These are phyloP conservation scores for Alternaria triticina DNA, from an alignment of 2,329 filamentous ascomycete genomes.

Conservation along the genomic window DNA sequence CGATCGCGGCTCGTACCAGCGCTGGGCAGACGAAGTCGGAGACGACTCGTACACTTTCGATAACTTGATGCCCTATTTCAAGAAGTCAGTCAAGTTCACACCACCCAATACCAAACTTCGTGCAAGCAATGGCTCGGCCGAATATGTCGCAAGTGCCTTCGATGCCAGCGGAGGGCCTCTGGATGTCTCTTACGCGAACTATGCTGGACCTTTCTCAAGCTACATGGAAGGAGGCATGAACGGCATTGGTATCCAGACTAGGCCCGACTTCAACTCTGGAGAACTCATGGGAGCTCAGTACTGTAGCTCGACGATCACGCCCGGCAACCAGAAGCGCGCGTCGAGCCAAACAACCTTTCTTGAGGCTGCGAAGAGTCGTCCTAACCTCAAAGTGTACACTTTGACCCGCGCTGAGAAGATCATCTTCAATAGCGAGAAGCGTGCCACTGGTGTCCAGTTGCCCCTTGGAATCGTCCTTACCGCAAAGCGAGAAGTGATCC, in stretches of 20 bases:
- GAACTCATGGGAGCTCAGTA: slow-evolving; percentile 22
- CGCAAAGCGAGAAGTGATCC: slow-evolving; percentile 52
- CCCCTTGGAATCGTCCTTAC: slow-evolving; percentile 17
- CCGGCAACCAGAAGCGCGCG: slow-evolving; percentile 14
- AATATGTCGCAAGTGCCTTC: slow-evolving; percentile 19
- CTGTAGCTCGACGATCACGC: slow-evolving; percentile 34
- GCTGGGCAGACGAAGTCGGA: slow-evolving; percentile 38
- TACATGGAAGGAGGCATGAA: slow-evolving; percentile 21
- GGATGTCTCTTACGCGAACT: slow-evolving; percentile 27
- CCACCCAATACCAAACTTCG: slow-evolving; percentile 24
- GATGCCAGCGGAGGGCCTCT: slow-evolving; percentile 15
- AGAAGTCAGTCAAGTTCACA: slow-evolving; percentile 39
- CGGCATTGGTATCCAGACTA: slow-evolving; percentile 18
- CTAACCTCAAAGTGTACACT: slow-evolving; percentile 35
- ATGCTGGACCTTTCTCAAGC: slow-evolving; percentile 20
- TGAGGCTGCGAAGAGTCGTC: background rate
- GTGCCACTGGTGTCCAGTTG: slow-evolving; percentile 30
- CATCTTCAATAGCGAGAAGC: slow-evolving; percentile 38
- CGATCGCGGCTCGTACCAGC: slow-evolving; percentile 22
- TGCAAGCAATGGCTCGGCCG: slow-evolving; percentile 17
- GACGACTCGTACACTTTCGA: slow-evolving; percentile 41
- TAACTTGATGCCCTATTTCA: slow-evolving; percentile 35
- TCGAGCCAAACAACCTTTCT: slow-evolving; percentile 14
- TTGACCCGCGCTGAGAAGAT: slow-evolving; percentile 44
- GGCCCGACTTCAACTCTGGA: slow-evolving; percentile 26